Base-by-base conservation (phyloP, 345 rosid genomes). In the Moricandia arvensis region DNA sequence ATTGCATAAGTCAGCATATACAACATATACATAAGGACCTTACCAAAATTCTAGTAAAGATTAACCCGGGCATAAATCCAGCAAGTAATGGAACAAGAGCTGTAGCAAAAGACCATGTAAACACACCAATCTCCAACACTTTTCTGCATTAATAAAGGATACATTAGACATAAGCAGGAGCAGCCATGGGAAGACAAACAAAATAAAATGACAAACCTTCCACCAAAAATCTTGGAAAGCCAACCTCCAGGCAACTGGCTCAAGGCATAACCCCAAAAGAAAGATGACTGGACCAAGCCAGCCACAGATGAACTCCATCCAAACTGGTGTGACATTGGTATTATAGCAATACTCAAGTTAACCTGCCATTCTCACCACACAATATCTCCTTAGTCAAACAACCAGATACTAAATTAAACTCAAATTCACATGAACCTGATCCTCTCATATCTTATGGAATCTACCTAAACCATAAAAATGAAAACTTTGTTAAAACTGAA, bases 201-300 rank as follows among this genome's bases (percentile, higher is more conserved):
- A 13, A 5, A 38, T 0, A 10, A 31, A 64, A 16, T 6, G 27
- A 83, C 94, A 75, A 73, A 94, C 98, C 98, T 88, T 66, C 98
- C 98, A 18, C 97, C 98, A 64, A 91, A 89, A 74, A 86, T 76
- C 88, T 90, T 94, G 63, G 98, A 76, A 71, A 91, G 91, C 98
- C 97, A 94, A 58, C 96, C 97, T 16, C 97, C 96, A 13, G 97
- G 96, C 82, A 90, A 85, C 79, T 94, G 98, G 74, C 97, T 93
- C 86, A 93, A 77, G 0, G 98, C 97, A 79, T 93, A 93, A 21
- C 97, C 98, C 96, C 93, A 91, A 72, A 93, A 93, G 87, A 93
- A 93, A 0, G 97, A 93, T 1, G 98, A 93, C 80, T 91, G 96
- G 65, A 91, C 98, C 79, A 90, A 76, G 1, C 98, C 98, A 4